A percentile compares a stretch with the other conserved stretches of the same genome.
phyloP scores from a whole-genome alignment of 768 basidiomycete genomes.

The Russula brevipes region DNA sequence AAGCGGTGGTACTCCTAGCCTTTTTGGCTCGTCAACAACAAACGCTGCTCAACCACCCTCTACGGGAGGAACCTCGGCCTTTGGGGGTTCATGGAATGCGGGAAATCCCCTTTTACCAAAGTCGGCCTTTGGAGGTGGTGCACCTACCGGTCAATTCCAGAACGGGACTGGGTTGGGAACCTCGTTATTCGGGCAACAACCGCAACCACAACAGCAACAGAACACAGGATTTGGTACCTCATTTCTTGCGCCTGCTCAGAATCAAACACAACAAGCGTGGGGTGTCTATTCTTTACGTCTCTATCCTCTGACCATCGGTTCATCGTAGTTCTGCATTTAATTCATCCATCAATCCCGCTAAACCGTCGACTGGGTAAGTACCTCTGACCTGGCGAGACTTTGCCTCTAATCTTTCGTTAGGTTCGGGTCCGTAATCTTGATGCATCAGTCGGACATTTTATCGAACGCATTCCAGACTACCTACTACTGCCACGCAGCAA shows the following conservation, averaged over 20 bases:
- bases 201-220: constrained; percentile 20
- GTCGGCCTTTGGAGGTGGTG: constrained; percentile 14
- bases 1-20: not conserved
- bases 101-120: constrained; percentile 22
- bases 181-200: constrained; percentile 22
- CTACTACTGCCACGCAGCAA: constrained; percentile 6
- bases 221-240: constrained; percentile 13
- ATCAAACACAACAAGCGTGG: constrained; percentile 29
- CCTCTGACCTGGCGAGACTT: not conserved
- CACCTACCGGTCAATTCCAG: not conserved
- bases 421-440: constrained; percentile 17
- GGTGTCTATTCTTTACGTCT: not conserved
- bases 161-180: constrained; percentile 4
- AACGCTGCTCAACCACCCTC: not conserved
- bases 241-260: constrained; percentile 28
- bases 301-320: not conserved
- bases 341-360: constrained; percentile 15
- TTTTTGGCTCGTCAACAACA: constrained; percentile 6
- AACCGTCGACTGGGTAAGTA: constrained; percentile 7
- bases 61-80: not conserved
- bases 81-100: constrained; percentile 16
- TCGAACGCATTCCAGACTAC: constrained; percentile 18
- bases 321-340: constrained; percentile 36
- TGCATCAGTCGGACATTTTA: not conserved
- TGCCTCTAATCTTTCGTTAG: not conserved